Base-by-base conservation (phyloP, 1,139 yeast genomes). In the Scheffersomyces lignicola region DNA sequence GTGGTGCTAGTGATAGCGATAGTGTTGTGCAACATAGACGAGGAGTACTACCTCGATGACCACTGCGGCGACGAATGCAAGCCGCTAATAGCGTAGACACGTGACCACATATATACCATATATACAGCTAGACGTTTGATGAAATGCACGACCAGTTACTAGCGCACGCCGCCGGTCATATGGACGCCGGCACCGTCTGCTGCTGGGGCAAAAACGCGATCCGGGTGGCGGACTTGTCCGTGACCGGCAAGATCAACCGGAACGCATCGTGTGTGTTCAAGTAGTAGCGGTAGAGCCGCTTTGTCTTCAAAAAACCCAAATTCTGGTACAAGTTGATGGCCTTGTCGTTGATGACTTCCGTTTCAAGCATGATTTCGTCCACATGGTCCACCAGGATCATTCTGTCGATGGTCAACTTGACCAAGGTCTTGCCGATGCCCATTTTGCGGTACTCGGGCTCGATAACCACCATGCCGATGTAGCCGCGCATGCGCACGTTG, bases 401-500 rank as follows among this genome's bases (percentile, higher is more conserved):
- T 33, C 73, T 72, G n/a, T 74, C 74, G 4, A 92, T 73, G 5
- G 86, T 78, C 43, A 69, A 54, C 35, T 70, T 66, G 20, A 90
- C 90, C 38, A 92, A 68, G 36, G 65, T 64, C 45, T 81, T 82
- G 4, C 97, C 96, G 32, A 90, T 83, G 2, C 96, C 96, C 32
- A 64, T 66, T 7, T 95, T 90, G 35, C 98, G 67, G 56, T 73
- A 80, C 12, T 61, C 55, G 27, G 80, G 77, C 38, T 82, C 81
- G 18, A 92, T 95, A 0, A 95, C 96, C 37, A 92, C 65, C 98
- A 92, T 92, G 5, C 97, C 98, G 30, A 92, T 90, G 52, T 92
- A 92, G 0, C 98, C 98, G 43, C 97, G 65, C 49, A 68, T 54
- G 40, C 96, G 67, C 8, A 74, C 81, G 22, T 76, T 73, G 38